Evolutionary conservation across 192 early-diverging fungal species (phyloP).

Genomic region (Linnemannia exigua): DNA sequence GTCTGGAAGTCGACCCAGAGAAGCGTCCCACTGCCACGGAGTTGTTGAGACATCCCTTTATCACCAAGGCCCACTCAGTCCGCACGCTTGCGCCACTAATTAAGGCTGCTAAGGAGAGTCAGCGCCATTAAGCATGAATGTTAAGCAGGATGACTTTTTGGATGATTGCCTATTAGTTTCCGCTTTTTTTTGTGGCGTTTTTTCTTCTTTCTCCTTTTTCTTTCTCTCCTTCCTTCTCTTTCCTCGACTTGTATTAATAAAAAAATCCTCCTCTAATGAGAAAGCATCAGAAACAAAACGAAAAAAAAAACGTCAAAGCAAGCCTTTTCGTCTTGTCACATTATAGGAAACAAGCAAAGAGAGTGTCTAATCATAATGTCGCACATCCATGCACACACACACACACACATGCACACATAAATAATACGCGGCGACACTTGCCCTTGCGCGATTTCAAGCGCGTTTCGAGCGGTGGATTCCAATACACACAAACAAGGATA

Average conservation of each 20-base stretch:
- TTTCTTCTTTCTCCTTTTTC: background rate
- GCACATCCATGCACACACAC: too few relatives aligned
- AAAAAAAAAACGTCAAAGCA: background rate
- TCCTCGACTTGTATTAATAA: background rate
- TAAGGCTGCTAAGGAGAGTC: conserved; percentile 74
- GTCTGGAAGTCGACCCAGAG: conserved; percentile 87
- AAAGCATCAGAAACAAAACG: background rate
- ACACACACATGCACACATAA: too few relatives aligned
- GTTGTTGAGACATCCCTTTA: conserved; percentile 88
- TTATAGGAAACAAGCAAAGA: too few relatives aligned
- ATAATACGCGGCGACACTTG: too few relatives aligned
- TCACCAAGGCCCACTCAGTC: conserved; percentile 86
- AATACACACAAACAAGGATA: too few relatives aligned
- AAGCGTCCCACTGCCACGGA: conserved; percentile 85
- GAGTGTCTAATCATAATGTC: too few relatives aligned
- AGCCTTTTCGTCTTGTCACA: too few relatives aligned
- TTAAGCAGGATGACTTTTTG: too few relatives aligned
- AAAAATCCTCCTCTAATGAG: conserved; percentile 1
- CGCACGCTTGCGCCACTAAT: conserved; percentile 87
- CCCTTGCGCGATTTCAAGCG: too few relatives aligned
- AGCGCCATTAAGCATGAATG: conserved; percentile 29
- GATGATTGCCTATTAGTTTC: too few relatives aligned
- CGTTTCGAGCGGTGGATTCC: too few relatives aligned
- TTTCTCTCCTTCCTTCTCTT: background rate
- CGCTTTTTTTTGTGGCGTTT: background rate